Evolutionary conservation across 495 filamentous ascomycete genomes (phyloP).

Genomic region (Aspergillus nanangensis): DNA sequence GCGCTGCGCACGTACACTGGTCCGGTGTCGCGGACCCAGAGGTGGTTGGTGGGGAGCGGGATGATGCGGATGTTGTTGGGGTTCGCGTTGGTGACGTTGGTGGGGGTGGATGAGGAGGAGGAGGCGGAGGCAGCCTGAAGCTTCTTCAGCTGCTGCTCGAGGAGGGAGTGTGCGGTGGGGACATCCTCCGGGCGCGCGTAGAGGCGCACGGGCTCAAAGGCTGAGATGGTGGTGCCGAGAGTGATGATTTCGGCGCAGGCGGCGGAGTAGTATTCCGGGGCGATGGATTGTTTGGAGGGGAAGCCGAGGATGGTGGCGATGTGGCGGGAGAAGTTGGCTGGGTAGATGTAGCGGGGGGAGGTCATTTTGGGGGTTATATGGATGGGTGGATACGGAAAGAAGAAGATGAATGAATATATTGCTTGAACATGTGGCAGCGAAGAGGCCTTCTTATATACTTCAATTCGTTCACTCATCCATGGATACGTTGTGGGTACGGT

Average conservation of each 20-base stretch:
- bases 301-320: slow-evolving; percentile 31
- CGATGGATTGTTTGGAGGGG: slow-evolving; percentile 24
- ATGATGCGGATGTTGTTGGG: slow-evolving; percentile 9
- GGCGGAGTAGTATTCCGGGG: slow-evolving; percentile 14
- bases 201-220: slow-evolving; percentile 32
- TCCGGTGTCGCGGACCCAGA: slow-evolving; percentile 34
- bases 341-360: slow-evolving; percentile 5
- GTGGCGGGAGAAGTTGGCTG: slow-evolving; percentile 23
- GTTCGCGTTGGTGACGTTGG: not conserved
- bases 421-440: no score
- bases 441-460: no score
- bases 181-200: slow-evolving; percentile 24
- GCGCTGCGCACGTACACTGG: slow-evolving; percentile 27
- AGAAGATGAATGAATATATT: no score
- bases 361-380: no score
- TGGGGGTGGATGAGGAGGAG: not conserved
- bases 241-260: slow-evolving; percentile 26
- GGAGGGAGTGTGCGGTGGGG: slow-evolving; percentile 10
- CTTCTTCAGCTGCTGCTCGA: slow-evolving; percentile 5
- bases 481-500: no score
- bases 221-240: slow-evolving; percentile 25
- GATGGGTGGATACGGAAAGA: no score
- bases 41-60: slow-evolving; percentile 23
- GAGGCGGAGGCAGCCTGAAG: not conserved
- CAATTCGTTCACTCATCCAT: no score